phyloP scores from a whole-genome alignment of 345 rosid species.

The Orychophragmus violaceus region DNA sequence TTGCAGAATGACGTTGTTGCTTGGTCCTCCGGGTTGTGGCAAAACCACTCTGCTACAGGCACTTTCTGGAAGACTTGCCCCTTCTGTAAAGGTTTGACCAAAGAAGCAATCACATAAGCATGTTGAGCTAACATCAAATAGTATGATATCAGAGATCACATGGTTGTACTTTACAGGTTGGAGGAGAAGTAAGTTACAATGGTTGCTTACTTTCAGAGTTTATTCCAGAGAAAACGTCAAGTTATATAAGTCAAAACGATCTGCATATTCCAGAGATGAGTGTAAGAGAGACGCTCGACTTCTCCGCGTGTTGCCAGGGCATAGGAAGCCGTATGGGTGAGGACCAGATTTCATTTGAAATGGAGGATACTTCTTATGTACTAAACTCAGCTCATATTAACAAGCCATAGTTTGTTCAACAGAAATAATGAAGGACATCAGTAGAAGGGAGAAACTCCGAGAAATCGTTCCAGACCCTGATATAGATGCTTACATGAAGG shows the following conservation, averaged over 20 bases:
- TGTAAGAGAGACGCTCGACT: constrained; percentile 61
- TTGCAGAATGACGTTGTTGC: constrained; percentile 48
- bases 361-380: background rate
- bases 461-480: constrained; percentile 53
- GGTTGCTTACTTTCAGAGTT: constrained; percentile 52
- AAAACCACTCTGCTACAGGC: constrained; percentile 53
- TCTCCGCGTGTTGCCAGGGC: constrained; percentile 59
- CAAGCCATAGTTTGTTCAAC: background rate
- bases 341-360: background rate
- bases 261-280: constrained; percentile 60
- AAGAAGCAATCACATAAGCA: background rate
- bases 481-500: constrained; percentile 70
- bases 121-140: background rate
- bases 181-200: constrained; percentile 54
- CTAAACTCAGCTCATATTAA: background rate
- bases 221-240: constrained; percentile 53
- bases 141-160: background rate
- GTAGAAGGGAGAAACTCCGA: constrained; percentile 47
- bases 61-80: constrained; percentile 49
- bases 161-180: constrained; percentile 31
- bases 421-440: constrained; percentile 57
- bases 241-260: constrained; percentile 63
- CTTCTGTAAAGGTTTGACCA: constrained; percentile 40
- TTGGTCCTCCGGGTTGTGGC: constrained; percentile 69
- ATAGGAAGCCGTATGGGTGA: constrained; percentile 46